Conservation (phyloP, 352 stramenopile species). For the Pythium brassicae region DNA sequence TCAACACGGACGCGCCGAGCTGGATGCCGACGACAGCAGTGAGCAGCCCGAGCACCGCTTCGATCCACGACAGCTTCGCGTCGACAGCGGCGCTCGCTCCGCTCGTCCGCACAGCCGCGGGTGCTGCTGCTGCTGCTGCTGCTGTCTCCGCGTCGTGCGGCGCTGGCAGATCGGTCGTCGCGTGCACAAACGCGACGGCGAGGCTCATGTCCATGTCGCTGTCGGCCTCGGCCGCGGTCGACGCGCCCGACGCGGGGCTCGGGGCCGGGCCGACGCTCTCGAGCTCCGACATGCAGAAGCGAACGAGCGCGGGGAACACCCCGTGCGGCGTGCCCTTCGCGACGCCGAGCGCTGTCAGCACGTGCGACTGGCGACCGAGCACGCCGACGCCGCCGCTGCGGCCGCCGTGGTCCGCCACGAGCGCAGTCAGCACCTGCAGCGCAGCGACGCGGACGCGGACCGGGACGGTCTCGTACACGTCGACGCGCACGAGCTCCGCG, state of each 20-base stretch:
- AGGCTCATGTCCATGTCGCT: conserved; percentile 88
- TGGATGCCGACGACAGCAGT: conserved; percentile 74
- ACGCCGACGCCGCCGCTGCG: conserved; percentile 60
- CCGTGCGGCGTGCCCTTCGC: conserved; percentile 74
- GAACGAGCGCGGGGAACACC: conserved; percentile 78
- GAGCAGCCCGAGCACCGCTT: conserved; percentile 70
- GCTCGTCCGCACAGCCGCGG: conserved; percentile 54
- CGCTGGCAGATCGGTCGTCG: conserved; percentile 71
- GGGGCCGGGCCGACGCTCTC: conserved; percentile 22
- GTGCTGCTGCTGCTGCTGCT: no score
- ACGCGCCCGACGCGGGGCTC: not conserved
- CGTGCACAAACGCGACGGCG: conserved; percentile 83
- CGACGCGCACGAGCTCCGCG: conserved; percentile 72
- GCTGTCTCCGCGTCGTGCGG: conserved; percentile 64
- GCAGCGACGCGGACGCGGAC: conserved; percentile 53
- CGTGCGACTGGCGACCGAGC: conserved; percentile 74
- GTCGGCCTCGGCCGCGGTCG: conserved; percentile 29
- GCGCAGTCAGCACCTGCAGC: conserved; percentile 67
- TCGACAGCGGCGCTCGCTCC: conserved; percentile 31
- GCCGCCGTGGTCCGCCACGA: conserved; percentile 75
- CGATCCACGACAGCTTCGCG: conserved; percentile 69
- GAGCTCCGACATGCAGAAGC: conserved; percentile 73
- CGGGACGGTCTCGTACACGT: conserved; percentile 55
- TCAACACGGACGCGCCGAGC: conserved; percentile 67
- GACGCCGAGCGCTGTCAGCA: conserved; percentile 72